These are phyloP conservation scores for Fistulina hepatica DNA, from an alignment of 1,284 basidiomycete species.

Conservation along the genomic window DNA sequence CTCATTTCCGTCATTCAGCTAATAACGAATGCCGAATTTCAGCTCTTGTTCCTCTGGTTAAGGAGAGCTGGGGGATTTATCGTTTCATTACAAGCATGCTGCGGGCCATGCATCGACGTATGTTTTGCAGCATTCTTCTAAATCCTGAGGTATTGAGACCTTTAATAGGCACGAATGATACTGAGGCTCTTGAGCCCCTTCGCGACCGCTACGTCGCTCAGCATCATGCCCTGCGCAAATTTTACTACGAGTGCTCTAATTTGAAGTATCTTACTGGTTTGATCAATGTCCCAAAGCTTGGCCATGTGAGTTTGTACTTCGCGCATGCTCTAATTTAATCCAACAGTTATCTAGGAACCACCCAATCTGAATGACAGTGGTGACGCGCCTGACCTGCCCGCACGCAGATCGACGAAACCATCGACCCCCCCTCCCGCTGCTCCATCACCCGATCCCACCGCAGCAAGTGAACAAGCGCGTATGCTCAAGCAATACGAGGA, in stretches of 20 bases:
- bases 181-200: slow-evolving; percentile 79
- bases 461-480: slow-evolving; percentile 87
- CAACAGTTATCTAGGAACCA: slow-evolving; percentile 55
- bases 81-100: slow-evolving; percentile 97
- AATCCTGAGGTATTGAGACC: slow-evolving; percentile 12
- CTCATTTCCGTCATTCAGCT: slow-evolving; percentile 79
- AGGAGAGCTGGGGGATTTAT: slow-evolving; percentile 97
- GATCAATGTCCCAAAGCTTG: slow-evolving; percentile 93
- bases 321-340: slow-evolving; percentile 2
- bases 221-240: slow-evolving; percentile 85
- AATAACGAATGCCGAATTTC: slow-evolving; percentile 97
- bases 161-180: slow-evolving; percentile 68
- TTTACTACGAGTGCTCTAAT: slow-evolving; percentile 97
- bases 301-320: slow-evolving; percentile 45
- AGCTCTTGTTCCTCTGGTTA: slow-evolving; percentile 85
- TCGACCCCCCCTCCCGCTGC: slow-evolving; percentile 54
- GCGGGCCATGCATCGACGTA: slow-evolving; percentile 87
- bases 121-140: slow-evolving; percentile 20
- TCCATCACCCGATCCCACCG: slow-evolving; percentile 63
- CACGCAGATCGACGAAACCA: slow-evolving; percentile 51
- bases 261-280: slow-evolving; percentile 91
- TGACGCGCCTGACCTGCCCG: slow-evolving; percentile 77
- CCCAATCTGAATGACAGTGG: slow-evolving; percentile 84
- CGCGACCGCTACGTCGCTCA: slow-evolving; percentile 79
- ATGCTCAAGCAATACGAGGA: slow-evolving; percentile 97